Evolutionary conservation across 176 grass and related monocot genomes (phyloP).

Genomic region (Bonia amplexicaulis): DNA sequence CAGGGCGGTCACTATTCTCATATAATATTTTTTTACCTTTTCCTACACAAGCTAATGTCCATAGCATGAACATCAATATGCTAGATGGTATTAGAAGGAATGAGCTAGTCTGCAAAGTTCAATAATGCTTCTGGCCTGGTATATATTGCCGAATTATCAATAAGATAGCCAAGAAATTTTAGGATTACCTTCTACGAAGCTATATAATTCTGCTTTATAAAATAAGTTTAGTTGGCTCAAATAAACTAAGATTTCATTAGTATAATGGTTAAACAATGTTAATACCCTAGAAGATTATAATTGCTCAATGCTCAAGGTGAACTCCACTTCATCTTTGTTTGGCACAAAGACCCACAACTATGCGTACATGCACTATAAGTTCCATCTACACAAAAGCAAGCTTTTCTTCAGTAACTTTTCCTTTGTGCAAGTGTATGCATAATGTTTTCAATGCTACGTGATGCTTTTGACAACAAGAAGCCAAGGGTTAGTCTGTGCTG

Average conservation of each 20-base stretch:
- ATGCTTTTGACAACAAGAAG: background rate
- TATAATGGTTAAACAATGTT: background rate
- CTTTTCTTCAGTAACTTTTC: background rate
- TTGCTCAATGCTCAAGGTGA: background rate
- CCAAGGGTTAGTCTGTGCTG: background rate
- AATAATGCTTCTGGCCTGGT: background rate
- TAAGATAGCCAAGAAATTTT: background rate
- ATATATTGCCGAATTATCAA: background rate
- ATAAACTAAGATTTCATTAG: background rate
- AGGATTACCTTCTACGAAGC: background rate
- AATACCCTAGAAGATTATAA: background rate
- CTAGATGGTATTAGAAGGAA: background rate
- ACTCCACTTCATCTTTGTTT: constrained; percentile 15
- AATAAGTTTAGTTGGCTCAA: background rate
- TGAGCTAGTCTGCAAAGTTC: constrained; percentile 4
- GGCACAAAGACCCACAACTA: background rate
- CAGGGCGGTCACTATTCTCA: background rate
- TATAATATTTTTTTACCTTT: background rate
- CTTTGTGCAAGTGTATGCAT: background rate
- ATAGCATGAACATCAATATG: background rate
- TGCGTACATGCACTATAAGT: constrained; percentile 22
- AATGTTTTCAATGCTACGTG: background rate
- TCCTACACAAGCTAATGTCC: background rate
- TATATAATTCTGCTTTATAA: background rate
- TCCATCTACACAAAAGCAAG: background rate